Percentiles rank a stretch among this genome's conserved stretches.
These are phyloP conservation scores for Wickerhamiella qilinensis DNA, from an alignment of 805 yeast species.

Conservation along the genomic window DNA sequence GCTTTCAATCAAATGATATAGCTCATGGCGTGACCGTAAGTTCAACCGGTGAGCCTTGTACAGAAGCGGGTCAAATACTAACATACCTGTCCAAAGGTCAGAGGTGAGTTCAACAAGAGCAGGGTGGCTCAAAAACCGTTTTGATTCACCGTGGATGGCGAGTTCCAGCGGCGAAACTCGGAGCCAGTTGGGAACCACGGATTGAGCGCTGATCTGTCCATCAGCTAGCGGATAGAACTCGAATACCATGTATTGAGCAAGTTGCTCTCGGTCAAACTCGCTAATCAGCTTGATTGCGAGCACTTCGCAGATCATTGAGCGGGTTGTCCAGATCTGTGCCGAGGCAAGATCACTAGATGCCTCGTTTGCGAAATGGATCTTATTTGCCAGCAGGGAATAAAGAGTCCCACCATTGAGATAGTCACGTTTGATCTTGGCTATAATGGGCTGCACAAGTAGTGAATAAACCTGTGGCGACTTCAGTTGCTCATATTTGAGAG, in stretches of 20 bases:
- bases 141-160: slow-evolving; percentile 36
- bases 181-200: slow-evolving; percentile 21
- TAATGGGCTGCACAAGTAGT: slow-evolving; percentile 32
- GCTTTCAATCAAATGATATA: slow-evolving; percentile 14
- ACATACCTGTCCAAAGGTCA: slow-evolving; percentile 36
- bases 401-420: slow-evolving; percentile 21
- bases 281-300: slow-evolving; percentile 34
- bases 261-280: slow-evolving; percentile 26
- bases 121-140: slow-evolving; percentile 36
- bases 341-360: slow-evolving; percentile 18
- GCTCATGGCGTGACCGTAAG: slow-evolving; percentile 13
- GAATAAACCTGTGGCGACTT: slow-evolving; percentile 35
- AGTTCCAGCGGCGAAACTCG: slow-evolving; percentile 33
- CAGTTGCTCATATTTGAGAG: slow-evolving; percentile 35
- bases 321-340: slow-evolving; percentile 25
- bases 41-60: slow-evolving; percentile 22
- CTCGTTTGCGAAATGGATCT: slow-evolving; percentile 24
- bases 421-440: slow-evolving; percentile 20
- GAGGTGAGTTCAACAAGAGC: slow-evolving; percentile 31
- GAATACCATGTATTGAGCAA: slow-evolving; percentile 31
- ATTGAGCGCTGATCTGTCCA: slow-evolving; percentile 13
- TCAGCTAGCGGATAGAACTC: slow-evolving; percentile 31
- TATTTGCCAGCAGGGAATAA: slow-evolving; percentile 25
- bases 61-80: slow-evolving; percentile 26
- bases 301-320: slow-evolving; percentile 37